Evolutionary conservation across 257 asterid species (phyloP).

Genomic region (Solanum virginianum): DNA sequence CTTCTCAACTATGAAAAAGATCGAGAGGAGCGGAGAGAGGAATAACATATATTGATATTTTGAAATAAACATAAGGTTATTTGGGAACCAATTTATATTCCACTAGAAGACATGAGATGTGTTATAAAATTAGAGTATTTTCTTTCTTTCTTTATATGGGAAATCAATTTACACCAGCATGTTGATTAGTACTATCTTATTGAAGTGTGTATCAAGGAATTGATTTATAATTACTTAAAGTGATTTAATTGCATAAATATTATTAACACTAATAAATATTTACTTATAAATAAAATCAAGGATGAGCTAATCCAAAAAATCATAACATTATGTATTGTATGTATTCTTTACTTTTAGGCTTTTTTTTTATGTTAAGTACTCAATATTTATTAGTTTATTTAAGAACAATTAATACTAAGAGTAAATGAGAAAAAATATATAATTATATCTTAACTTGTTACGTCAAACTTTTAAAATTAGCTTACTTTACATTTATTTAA

Average conservation of each 20-base stretch:
- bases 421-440: too few relatives aligned
- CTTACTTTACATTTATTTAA: not conserved
- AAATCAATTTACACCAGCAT: not conserved
- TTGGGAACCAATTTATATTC: not conserved
- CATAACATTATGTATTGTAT: not conserved
- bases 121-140: not conserved
- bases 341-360: not conserved
- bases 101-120: not conserved
- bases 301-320: not conserved
- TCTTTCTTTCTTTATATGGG: not conserved
- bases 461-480: too few relatives aligned
- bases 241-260: not conserved
- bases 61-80: too few relatives aligned
- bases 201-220: not conserved
- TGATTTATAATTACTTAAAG: not conserved
- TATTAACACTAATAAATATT: not conserved
- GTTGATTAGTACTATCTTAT: not conserved
- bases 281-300: not conserved
- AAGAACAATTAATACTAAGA: too few relatives aligned
- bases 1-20: too few relatives aligned
- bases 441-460: too few relatives aligned
- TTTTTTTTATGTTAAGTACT: not conserved
- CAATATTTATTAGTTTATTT: not conserved
- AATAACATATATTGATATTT: too few relatives aligned
- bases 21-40: too few relatives aligned